Evolutionary conservation across 2,329 filamentous ascomycete species (phyloP), one percentile per base, ranked within the genome.

Genomic region (Plenodomus tracheiphilus): DNA sequence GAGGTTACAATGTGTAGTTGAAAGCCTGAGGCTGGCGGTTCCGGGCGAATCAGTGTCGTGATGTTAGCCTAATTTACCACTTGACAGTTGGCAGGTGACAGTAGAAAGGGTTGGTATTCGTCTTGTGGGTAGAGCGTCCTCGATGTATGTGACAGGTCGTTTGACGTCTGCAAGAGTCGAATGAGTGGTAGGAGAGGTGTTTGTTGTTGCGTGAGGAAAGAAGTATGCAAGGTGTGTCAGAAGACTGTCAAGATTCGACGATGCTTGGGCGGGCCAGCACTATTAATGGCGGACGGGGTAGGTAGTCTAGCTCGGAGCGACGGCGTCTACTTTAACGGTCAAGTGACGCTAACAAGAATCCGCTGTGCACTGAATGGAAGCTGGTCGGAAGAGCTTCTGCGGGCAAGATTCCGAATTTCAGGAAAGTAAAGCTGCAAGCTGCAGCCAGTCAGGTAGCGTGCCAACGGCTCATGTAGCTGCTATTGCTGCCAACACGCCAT

Each of bases 271-370:
- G 37, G 47, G 47, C 49, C 39, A 40, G 53, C 51, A 48, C 41
- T 42, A 36, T 39, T 36, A 42, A 49, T 45, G 46, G 53, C 46
- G 50, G 37, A 46, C 36, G 30, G 40, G 34, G 45, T 40, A 52
- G 39, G 22, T 25, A 25, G 22, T 25, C 22, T 47, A 46, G 40
- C 47, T 52, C 41, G 41, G 49, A 40, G 39, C 35, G 41, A 49
- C 7, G 47, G 49, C 53, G 57, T 54, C 41, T 49, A 56, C 53
- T 49, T 46, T 53, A 52, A 51, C 28, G 59, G 59, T 62, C 61
- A 63, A 64, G 58, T 62, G 65, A 67, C 59, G 56, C 62, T 66
- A 60, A 49, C 44, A 52, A 47, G 54, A 54, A 39, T 62, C 56
- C 46, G 28, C 15, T 32, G 6, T 32, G 6, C 11, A 15, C 28